A percentile compares a stretch with the other conserved stretches of the same genome.
These are phyloP conservation scores for Haematococcus sp. DNA, from an alignment of 139 green algal genomes.

Conservation along the genomic window DNA sequence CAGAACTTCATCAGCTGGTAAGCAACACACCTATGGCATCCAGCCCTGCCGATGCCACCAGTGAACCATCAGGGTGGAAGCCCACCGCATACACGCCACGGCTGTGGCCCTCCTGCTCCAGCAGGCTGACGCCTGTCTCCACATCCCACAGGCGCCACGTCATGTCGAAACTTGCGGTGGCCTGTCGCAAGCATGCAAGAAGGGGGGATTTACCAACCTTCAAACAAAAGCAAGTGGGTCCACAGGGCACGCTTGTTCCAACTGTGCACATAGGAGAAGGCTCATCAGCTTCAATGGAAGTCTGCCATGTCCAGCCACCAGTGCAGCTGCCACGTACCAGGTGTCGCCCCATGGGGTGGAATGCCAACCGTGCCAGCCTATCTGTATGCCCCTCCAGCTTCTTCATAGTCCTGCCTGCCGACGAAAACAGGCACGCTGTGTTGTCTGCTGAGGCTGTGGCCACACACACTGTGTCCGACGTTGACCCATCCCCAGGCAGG, in stretches of 20 bases:
- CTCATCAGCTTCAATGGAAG: too few species aligned
- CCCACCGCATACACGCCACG: conserved; percentile 86
- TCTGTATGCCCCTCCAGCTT: conserved; percentile 80
- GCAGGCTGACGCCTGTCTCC: conserved; percentile 73
- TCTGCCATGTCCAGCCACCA: too few species aligned
- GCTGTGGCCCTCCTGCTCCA: conserved; percentile 97
- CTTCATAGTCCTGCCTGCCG: conserved; percentile 51
- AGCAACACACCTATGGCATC: conserved; percentile 65
- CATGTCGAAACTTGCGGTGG: conserved; percentile 85
- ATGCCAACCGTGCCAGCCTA: conserved; percentile 79
- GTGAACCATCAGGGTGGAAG: conserved; percentile 87
- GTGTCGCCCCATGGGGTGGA: conserved; percentile 86
- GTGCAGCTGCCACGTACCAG: conserved; percentile 68
- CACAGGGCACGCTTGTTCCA: too few species aligned
- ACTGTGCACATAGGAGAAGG: too few species aligned
- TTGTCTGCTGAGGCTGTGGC: conserved; percentile 73
- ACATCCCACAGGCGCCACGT: conserved; percentile 98
- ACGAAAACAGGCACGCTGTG: conserved; percentile 33
- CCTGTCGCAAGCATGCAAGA: too few species aligned
- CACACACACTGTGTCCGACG: conserved; percentile 23
- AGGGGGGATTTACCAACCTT: too few species aligned
- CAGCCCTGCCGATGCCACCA: conserved; percentile 74
- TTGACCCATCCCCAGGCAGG: too few species aligned
- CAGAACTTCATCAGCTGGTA: not conserved
- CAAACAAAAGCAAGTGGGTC: too few species aligned